Conservation (phyloP, 495 filamentous ascomycete genomes). For the Neurospora intermedia region DNA sequence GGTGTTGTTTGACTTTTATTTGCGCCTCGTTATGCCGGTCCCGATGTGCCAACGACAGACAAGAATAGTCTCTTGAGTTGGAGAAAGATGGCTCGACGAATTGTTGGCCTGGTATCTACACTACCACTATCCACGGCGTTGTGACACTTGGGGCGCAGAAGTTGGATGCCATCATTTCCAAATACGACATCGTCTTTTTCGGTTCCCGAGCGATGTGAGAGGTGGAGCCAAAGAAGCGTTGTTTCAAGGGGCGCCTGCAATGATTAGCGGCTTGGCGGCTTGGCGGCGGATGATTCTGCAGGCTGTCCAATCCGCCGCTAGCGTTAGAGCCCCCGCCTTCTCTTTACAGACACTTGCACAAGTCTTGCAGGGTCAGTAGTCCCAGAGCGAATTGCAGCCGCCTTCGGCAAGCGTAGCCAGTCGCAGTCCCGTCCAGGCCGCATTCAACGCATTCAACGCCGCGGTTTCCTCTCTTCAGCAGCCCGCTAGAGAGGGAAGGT, state of each 20-base stretch:
- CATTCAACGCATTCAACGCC: not conserved
- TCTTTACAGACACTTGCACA: not conserved
- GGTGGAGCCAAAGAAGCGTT: constrained; percentile 16
- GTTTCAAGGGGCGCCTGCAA: constrained; percentile 4
- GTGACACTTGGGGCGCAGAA: not conserved
- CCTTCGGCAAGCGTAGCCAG: not conserved
- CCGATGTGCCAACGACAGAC: not conserved
- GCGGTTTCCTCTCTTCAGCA: not conserved
- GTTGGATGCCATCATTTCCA: not conserved
- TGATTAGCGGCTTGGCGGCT: constrained; percentile 16
- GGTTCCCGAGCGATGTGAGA: not conserved
- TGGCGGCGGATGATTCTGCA: constrained; percentile 2
- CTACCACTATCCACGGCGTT: not conserved
- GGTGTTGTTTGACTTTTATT: not conserved
- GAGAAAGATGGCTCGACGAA: not conserved
- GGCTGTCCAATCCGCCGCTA: constrained; percentile 14
- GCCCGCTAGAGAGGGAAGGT: not conserved
- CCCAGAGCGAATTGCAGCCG: not conserved
- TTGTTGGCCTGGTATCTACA: not conserved
- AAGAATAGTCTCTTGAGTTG: not conserved
- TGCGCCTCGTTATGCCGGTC: not conserved
- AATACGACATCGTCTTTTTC: not conserved
- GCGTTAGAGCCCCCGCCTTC: not conserved
- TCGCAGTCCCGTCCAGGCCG: not conserved
- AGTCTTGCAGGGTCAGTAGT: not conserved